These are phyloP conservation scores for Collybia nuda DNA, from an alignment of 768 basidiomycete genomes.

Conservation along the genomic window DNA sequence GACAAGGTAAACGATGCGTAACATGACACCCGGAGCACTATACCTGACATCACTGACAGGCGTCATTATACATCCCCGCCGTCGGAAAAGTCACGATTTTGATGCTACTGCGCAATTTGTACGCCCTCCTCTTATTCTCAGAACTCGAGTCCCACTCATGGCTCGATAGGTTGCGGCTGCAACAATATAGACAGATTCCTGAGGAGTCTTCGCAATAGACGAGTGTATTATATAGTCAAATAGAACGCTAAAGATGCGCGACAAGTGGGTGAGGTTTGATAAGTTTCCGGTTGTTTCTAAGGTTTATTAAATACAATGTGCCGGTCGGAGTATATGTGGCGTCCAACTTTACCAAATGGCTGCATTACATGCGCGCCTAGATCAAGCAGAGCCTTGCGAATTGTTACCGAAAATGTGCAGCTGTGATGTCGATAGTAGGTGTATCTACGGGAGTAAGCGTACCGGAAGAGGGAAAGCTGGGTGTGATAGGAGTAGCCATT, in stretches of 20 bases:
- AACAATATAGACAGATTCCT: conserved; percentile 44
- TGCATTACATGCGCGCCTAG: conserved; percentile 1
- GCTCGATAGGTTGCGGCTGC: conserved; percentile 49
- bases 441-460: conserved; percentile 34
- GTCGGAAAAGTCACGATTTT: conserved; percentile 98
- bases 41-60: conserved; percentile 41
- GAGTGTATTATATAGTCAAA: conserved; percentile 30
- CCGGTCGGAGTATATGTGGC: conserved; percentile 12
- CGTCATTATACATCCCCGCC: conserved; percentile 90
- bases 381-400: no score
- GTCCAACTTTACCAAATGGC: no score
- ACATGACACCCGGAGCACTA: conserved; percentile 11
- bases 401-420: conserved; percentile 40
- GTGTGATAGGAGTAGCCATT: conserved; percentile 62
- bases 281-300: conserved; percentile 22
- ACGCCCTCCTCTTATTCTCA: conserved; percentile 27
- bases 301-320: conserved; percentile 31
- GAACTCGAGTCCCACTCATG: neutral
- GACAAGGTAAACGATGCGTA: conserved; percentile 62
- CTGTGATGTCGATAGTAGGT: conserved; percentile 36
- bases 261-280: conserved; percentile 18
- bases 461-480: conserved; percentile 57
- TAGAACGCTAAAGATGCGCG: conserved; percentile 24
- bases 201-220: conserved; percentile 24
- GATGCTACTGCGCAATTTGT: conserved; percentile 97